Base-by-base conservation (phyloP, 169 alveolate genomes). In the Plasmodium gallinaceum region DNA sequence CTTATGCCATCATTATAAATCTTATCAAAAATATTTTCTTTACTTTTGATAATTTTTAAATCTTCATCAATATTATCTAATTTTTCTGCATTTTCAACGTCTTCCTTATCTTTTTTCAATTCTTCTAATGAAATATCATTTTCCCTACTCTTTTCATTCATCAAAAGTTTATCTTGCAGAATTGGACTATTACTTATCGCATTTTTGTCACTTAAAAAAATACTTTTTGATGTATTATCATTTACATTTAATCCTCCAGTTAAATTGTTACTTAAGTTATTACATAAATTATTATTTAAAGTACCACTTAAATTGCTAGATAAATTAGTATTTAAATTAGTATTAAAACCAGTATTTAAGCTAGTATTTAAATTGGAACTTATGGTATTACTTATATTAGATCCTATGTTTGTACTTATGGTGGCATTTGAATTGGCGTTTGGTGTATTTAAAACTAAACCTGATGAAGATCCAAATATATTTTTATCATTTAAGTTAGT, bases 401-500 rank as follows among this genome's bases (percentile, higher is more conserved):
- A 18, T 48, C 89, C 89, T 16, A 78, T 26, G 26, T 70, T 45
- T 48, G 65, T 57, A n/a, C 76, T 69, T 54, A 37, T 69, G 22
- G 10, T 54, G 14, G 64, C 10, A 16, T 22, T 54, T n/a, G 14
- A 54, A 54, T 22, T 54, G 7, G 64, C 14, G 22, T 16, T 42
- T 78, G 60, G 37, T 1, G 78, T 37, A 70, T 57, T 78, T 52
- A 42, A 8, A 26, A 70, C 20, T 48, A 78, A 48, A 48, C 89
- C 89, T 46, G 89, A 51, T 12, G 68, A 46, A 5, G 89, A 45
- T 46, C 89, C 89, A 62, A 78, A 78, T 65, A 78, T 64, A 65
- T 78, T 78, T 26, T 78, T 78, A 42, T 54, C 65, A 78, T 70
- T 72, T 43, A 78, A 32, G 10, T 57, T 58, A 48, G 51, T 61